Evolutionary conservation across 2,329 filamentous ascomycete species (phyloP), one percentile per base, ranked within the genome.

Genomic region (Venturia carpophila): DNA sequence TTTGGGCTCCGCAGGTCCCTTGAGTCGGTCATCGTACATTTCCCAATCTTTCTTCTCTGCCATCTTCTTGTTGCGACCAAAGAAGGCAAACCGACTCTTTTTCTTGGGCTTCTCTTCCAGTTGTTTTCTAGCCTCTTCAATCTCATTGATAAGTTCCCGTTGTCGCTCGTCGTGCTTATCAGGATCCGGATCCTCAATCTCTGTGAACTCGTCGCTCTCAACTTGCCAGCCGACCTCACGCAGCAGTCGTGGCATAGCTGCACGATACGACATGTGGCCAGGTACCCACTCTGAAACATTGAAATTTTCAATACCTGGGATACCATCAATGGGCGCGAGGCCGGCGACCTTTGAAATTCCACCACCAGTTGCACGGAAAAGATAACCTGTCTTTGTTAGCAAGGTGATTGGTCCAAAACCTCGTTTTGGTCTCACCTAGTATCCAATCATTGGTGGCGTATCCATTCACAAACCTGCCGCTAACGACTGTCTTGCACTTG

Each of bases 381-480:
- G 85, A 73, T 99, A 99, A 17, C 86, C 82, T 79, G 64, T 34
- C 15, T 21, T 19, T 68, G 37, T 64, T 47, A 64, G 34, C 37
- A 24, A n/a, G 43, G n/a, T 45, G 27, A 62, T 5, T 42, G 56
- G 45, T 30, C 17, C 27, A 30, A 19, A 24, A 58, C 19, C 17
- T 24, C 45, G 52, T 42, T 24, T 42, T 69, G 41, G 17, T 62
- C 74, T 62, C 71, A 67, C 88, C 92, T 62, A 99, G 77, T 71
- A 99, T 97, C 94, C 94, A 99, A 77, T 99, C 94, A 73, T 94
- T 97, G 60, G 84, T 89, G 70, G 94, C 90, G 77, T 92, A 99
- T 19, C 91, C 94, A 72, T 96, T 99, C 68, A 99, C 86, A 70
- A 97, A 96, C 52, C 92, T 85, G n/a, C 94, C 94, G 9, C 90